Evolutionary conservation across 2,329 filamentous ascomycete genomes (phyloP).

Genomic region (Clonostachys byssicola): DNA sequence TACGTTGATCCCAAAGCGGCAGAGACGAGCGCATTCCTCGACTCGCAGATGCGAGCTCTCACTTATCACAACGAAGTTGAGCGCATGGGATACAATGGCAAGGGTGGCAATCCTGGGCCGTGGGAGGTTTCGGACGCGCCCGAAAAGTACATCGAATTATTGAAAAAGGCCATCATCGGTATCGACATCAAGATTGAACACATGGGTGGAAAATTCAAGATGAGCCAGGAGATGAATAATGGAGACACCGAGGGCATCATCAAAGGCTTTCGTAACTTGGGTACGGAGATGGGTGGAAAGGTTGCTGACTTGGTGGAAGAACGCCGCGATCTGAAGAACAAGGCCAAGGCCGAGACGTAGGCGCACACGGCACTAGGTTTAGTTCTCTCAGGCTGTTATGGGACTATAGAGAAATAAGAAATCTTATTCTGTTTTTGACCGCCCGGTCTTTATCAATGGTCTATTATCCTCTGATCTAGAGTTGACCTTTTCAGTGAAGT

Average conservation of each 20-base stretch:
- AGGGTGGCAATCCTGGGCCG: constrained; percentile 21
- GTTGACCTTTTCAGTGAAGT: no score
- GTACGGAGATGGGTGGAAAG: constrained; percentile 17
- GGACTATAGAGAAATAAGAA: no score
- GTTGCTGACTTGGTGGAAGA: constrained; percentile 25
- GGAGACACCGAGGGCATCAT: constrained; percentile 54
- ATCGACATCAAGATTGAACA: constrained; percentile 53
- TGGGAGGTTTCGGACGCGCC: constrained; percentile 59
- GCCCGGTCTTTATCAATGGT: no score
- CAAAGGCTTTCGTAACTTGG: constrained; percentile 42
- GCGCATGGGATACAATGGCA: constrained; percentile 50
- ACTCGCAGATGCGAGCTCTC: constrained; percentile 47
- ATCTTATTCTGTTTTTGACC: no score
- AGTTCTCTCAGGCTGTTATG: no score
- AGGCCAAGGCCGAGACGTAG: constrained; percentile 10
- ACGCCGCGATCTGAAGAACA: constrained; percentile 14
- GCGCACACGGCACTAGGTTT: no score
- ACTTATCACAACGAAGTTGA: constrained; percentile 41
- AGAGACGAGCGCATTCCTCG: constrained; percentile 42
- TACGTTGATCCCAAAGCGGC: constrained; percentile 42
- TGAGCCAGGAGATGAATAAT: constrained; percentile 55
- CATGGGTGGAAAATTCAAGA: constrained; percentile 61
- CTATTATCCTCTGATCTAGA: no score
- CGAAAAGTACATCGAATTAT: constrained; percentile 46
- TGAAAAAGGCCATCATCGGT: constrained; percentile 57